Base-by-base conservation (phyloP, 805 yeast species). In the Myxozyma vanderwaltii region DNA sequence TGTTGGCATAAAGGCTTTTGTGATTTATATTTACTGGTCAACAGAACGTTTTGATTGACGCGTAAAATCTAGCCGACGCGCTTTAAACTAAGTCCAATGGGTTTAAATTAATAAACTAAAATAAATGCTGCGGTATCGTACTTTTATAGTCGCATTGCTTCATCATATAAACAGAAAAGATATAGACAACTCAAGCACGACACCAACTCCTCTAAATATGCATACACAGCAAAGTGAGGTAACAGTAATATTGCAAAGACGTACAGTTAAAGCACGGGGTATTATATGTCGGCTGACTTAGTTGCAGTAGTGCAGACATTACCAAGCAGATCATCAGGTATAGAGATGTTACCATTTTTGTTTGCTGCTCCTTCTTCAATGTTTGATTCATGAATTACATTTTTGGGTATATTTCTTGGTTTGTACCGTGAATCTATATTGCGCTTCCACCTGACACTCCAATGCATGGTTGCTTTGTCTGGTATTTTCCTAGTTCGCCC, bases 361-460 rank as follows among this genome's bases (percentile, higher is more conserved):
- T n/a, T n/a, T n/a, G n/a, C n/a, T n/a, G n/a, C n/a, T n/a, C n/a
- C n/a, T n/a, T n/a, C 10, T 29, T 29, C 10, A 10, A 5, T 49
- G 10, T 15, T 26, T 36, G 33, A 17, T 24, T 44, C 48, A 10
- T 15, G 24, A 15, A 19, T 41, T 19, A 35, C 58, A 17, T 29
- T 23, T 8, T 24, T 23, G 12, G 63, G 65, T 13, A 61, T 19
- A 27, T 61, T 58, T 40, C 21, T 45, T 24, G 64, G 65, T n/a
- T 29, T 24, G 36, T 61, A 61, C 21, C 51, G 50, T 21, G 35
- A 10, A 41, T 61, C 64, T 12, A 59, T 36, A 24, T 29, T 24
- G 29, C 38, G 47, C 43, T 61, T 63, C 82, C 85, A 85, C 60
- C 75, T 76, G 0, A 84, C 78, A 47, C 88, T 83, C 89, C 89